Evolutionary conservation across 441 rosid species (phyloP).

Genomic region (Geranium incanum): DNA sequence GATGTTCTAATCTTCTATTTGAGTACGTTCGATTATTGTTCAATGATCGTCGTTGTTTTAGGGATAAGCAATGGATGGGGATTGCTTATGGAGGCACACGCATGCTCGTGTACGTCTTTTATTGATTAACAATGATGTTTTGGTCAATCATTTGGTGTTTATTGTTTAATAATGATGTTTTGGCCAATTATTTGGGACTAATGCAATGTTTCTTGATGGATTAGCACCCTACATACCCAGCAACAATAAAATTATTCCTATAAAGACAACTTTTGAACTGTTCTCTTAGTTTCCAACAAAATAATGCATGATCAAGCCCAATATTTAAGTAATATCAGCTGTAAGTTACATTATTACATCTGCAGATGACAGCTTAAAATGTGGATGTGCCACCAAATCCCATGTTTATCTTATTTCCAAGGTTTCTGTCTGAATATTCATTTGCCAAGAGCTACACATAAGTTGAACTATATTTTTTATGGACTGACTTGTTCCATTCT

Average conservation of each 20-base stretch:
- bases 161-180: neutral
- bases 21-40: too few species aligned
- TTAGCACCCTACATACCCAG: slow-evolving; percentile 3
- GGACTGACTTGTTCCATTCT: too few species aligned
- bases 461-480: neutral
- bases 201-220: neutral
- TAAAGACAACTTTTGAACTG: neutral
- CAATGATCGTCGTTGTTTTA: neutral
- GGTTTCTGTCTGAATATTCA: neutral
- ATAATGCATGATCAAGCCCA: neutral
- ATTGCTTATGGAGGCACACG: neutral
- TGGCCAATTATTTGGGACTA: neutral
- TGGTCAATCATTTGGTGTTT: neutral
- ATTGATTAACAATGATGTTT: too few species aligned
- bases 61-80: slow-evolving; percentile 1
- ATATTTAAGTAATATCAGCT: slow-evolving; percentile 4
- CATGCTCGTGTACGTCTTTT: neutral
- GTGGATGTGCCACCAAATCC: slow-evolving; percentile 8
- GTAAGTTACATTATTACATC: neutral
- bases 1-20: neutral
- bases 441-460: neutral
- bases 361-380: slow-evolving; percentile 1
- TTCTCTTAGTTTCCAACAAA: neutral
- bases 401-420: neutral
- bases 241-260: neutral